Conservation (phyloP, 768 basidiomycete species). For the Xerocomellus amylosporus region DNA sequence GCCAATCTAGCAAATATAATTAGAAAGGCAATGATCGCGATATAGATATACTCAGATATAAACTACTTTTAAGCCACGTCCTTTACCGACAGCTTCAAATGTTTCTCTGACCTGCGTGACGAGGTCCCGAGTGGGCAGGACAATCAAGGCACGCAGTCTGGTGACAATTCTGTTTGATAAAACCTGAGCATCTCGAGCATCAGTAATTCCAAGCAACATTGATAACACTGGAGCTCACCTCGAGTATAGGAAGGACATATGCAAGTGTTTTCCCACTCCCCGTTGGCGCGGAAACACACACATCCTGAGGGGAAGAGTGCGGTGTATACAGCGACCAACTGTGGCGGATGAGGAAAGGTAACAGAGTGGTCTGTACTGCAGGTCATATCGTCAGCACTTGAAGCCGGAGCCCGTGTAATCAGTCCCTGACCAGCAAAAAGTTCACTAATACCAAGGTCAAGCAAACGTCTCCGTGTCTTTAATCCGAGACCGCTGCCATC, state of each 20-base stretch:
- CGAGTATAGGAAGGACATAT: slow-evolving; percentile 91
- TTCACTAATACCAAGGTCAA: slow-evolving; percentile 77
- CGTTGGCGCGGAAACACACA: slow-evolving; percentile 95
- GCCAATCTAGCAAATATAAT: slow-evolving; percentile 48
- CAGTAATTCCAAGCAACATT: not conserved
- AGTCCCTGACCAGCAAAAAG: slow-evolving; percentile 77
- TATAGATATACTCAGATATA: not conserved
- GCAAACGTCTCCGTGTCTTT: slow-evolving; percentile 59
- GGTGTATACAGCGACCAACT: slow-evolving; percentile 59
- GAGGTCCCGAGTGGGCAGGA: slow-evolving; percentile 92
- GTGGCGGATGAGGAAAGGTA: slow-evolving; percentile 73
- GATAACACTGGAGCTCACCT: slow-evolving; percentile 44
- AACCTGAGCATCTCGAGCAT: slow-evolving; percentile 41
- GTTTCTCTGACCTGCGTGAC: slow-evolving; percentile 92
- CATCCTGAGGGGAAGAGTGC: slow-evolving; percentile 66
- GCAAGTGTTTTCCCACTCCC: slow-evolving; percentile 97
- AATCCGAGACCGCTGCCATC: slow-evolving; percentile 52
- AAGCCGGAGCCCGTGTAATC: not conserved
- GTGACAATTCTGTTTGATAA: slow-evolving; percentile 75
- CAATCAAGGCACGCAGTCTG: slow-evolving; percentile 80
- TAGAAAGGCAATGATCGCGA: not conserved
- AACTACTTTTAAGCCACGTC: slow-evolving; percentile 78
- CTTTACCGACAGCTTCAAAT: slow-evolving; percentile 80
- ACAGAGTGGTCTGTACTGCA: slow-evolving; percentile 82
- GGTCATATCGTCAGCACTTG: slow-evolving; percentile 13